Evolutionary conservation across 257 asterid genomes (phyloP), one percentile per base, ranked within the genome.

Genomic region (Solanum megistacrolobum): DNA sequence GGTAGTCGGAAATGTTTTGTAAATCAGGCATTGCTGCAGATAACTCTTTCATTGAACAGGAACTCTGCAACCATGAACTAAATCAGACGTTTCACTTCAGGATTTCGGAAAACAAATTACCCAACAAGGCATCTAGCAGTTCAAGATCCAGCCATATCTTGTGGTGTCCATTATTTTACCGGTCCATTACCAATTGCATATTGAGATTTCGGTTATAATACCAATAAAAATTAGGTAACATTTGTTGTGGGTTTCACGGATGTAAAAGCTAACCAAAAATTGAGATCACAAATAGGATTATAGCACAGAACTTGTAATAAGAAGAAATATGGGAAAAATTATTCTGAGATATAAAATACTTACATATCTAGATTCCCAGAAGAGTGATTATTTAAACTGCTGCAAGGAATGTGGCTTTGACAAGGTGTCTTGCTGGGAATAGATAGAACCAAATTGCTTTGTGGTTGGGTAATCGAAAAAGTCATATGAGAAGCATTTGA

Each of bases 401-500:
- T 72, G 87, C 87, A 73, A 86, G 91, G 84, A 32, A 88, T 39
- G 86, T 71, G 88, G 27, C 86, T 18, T 90, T 84, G 65, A 92
- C 90, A 86, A 27, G 93, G 86, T 34, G 90, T 58, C 76, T 39
- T 78, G 52, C 71, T 68, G n/a, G 91, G 89, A 76, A 87, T 86
- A 7, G 89, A 89, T 69, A 89, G 65, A 12, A 72, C 85, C 74
- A 52, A 58, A 85, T 89, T 85, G 76, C 85, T 86, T 79, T 87
- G 78, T 41, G 58, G 87, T 25, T 90, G 82, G 21, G 82, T 68
- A n/a, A 73, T 79, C 1, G 74, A 29, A 88, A 81, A 74, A 27
- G 84, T 41, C 71, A 2, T 6, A 89, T 89, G 79, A 83, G 88
- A 36, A 9, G 86, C 55, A 74, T 81, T 86, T 6, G 89, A 86